These are phyloP conservation scores for Aspergillus costaricaensis DNA, from an alignment of 2,329 filamentous ascomycete genomes.

Conservation along the genomic window DNA sequence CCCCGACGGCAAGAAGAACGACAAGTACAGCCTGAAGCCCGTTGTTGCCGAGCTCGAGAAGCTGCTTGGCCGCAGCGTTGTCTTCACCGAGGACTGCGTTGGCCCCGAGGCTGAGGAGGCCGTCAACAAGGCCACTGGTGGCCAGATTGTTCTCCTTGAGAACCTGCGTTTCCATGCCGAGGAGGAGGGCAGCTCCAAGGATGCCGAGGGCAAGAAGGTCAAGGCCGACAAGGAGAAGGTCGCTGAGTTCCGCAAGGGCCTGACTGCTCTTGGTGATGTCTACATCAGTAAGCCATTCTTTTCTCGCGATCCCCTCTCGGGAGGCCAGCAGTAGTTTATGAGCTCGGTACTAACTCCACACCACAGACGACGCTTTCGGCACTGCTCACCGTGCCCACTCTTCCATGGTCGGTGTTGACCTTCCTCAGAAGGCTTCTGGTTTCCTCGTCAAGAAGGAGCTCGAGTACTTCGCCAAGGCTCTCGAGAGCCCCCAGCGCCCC, in stretches of 20 bases:
- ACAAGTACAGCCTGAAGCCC: conserved; percentile 93
- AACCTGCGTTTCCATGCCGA: conserved; percentile 98
- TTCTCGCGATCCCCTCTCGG: background rate
- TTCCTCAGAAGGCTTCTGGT: conserved; percentile 94
- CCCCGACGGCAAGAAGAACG: conserved; percentile 83
- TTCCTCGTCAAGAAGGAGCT: conserved; percentile 99
- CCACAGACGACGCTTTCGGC: conserved; percentile 89
- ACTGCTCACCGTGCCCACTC: conserved; percentile 98
- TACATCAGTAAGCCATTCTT: conserved; percentile 77
- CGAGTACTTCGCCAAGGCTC: conserved; percentile 97
- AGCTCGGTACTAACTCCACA: background rate
- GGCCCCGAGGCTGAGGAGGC: conserved; percentile 86
- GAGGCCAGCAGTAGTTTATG: background rate
- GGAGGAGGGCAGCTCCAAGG: conserved; percentile 96
- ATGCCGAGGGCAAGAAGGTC: conserved; percentile 91
- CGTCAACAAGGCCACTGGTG: conserved; percentile 78
- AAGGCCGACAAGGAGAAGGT: conserved; percentile 96
- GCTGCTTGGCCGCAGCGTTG: conserved; percentile 79
- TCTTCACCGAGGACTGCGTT: conserved; percentile 87
- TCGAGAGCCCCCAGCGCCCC: conserved; percentile 88
- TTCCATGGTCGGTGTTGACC: conserved; percentile 96
- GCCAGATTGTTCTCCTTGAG: conserved; percentile 87
- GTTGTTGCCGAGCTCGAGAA: conserved; percentile 91
- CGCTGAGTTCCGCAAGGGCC: conserved; percentile 87
- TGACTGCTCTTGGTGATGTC: conserved; percentile 92